phyloP scores from a whole-genome alignment of 1,139 yeast species.

The Chernovozyma aurita region DNA sequence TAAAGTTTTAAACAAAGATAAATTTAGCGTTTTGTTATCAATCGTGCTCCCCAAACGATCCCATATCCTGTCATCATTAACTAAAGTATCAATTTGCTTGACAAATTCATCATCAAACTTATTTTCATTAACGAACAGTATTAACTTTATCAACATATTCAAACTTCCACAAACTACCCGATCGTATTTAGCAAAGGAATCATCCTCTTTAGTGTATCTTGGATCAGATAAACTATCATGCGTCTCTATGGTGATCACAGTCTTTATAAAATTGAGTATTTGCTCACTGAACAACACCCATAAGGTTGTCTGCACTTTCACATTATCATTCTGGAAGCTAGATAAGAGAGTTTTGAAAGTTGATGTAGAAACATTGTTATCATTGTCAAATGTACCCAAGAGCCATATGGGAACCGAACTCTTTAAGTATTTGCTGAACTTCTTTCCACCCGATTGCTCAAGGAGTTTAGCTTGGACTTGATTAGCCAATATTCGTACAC shows the following conservation, averaged over 20 bases:
- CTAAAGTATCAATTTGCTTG: constrained; percentile 23
- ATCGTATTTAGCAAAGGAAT: constrained; percentile 61
- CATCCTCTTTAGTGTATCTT: constrained; percentile 64
- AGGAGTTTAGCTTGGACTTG: constrained; percentile 52
- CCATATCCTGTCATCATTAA: constrained; percentile 38
- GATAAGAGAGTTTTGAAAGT: constrained; percentile 44
- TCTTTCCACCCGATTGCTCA: constrained; percentile 55
- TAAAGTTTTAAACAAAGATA: constrained; percentile 44
- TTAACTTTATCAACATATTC: constrained; percentile 43
- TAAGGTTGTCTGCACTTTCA: constrained; percentile 49
- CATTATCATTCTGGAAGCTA: constrained; percentile 56
- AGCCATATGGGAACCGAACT: constrained; percentile 73
- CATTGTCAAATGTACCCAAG: constrained; percentile 67
- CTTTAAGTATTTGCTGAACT: constrained; percentile 57
- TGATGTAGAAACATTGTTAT: constrained; percentile 51
- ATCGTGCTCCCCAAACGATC: constrained; percentile 29
- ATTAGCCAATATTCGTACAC: constrained; percentile 59
- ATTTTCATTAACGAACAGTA: constrained; percentile 17
- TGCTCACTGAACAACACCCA: constrained; percentile 58
- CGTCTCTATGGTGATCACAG: constrained; percentile 53
- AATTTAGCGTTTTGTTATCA: constrained; percentile 27
- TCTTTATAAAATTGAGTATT: constrained; percentile 51
- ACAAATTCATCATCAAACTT: constrained; percentile 8
- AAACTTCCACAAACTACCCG: constrained; percentile 55
- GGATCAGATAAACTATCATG: constrained; percentile 69